Evolutionary conservation across 2,329 filamentous ascomycete genomes (phyloP).

Genomic region (Cytospora piceae): DNA sequence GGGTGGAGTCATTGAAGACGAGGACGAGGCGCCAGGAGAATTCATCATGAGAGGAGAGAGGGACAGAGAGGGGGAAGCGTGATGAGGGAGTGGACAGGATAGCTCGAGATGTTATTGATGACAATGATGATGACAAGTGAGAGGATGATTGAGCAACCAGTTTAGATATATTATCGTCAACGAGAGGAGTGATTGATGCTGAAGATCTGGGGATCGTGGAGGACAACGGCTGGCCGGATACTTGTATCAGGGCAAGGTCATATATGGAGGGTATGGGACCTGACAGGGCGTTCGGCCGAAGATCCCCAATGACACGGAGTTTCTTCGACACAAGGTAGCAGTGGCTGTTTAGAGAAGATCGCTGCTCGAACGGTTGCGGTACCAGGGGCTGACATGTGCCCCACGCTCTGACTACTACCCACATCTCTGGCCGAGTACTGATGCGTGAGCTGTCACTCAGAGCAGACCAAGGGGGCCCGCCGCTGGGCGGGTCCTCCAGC

Average conservation of each 20-base stretch:
- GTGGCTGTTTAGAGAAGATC: constrained; percentile 11
- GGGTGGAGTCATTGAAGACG: constrained; percentile 20
- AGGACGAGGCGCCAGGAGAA: constrained; percentile 21
- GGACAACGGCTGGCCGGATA: constrained; percentile 24
- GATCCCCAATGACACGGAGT: constrained; percentile 17
- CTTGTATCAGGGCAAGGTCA: constrained; percentile 25
- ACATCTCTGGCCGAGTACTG: constrained; percentile 18
- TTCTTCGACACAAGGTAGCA: constrained; percentile 19
- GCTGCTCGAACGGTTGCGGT: constrained; percentile 14
- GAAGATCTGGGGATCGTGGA: constrained; percentile 15
- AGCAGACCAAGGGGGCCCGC: constrained; percentile 6
- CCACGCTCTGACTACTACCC: constrained; percentile 24
- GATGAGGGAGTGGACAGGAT: background rate
- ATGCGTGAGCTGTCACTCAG: constrained; percentile 26
- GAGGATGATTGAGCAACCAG: background rate
- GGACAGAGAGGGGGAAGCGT: background rate
- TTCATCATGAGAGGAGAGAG: constrained; percentile 15
- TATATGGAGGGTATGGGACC: constrained; percentile 3
- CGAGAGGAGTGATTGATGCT: constrained; percentile 1
- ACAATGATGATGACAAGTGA: background rate
- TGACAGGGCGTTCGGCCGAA: constrained; percentile 26
- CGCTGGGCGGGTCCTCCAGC: constrained; percentile 1
- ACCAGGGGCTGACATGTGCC: constrained; percentile 26
- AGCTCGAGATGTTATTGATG: background rate
- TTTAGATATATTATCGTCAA: background rate